A percentile compares a stretch with the other conserved stretches of the same genome.
These are phyloP conservation scores for Bipolaris oryzae DNA, from an alignment of 2,329 filamentous ascomycete genomes.

Conservation along the genomic window DNA sequence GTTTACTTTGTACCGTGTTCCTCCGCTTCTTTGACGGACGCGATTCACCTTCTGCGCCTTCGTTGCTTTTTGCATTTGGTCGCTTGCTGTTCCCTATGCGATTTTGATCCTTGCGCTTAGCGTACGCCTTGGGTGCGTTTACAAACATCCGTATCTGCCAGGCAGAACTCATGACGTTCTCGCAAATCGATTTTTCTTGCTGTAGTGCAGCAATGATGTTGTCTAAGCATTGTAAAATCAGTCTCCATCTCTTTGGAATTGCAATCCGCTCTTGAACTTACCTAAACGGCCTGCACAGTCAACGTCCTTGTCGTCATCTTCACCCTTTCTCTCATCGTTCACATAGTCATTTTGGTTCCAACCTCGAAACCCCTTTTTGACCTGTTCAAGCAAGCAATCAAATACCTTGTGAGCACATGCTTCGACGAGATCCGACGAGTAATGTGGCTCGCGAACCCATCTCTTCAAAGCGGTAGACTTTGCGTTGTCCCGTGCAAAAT, in stretches of 20 bases:
- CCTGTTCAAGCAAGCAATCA: conserved; percentile 40
- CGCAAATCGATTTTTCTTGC: conserved; percentile 46
- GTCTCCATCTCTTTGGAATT: neutral
- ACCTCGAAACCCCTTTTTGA: conserved; percentile 40
- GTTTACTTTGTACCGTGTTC: conserved; percentile 4
- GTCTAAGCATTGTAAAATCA: conserved; percentile 4
- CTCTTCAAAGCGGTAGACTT: conserved; percentile 42
- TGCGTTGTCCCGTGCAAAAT: conserved; percentile 39
- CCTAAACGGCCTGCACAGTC: conserved; percentile 36
- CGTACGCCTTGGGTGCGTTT: conserved; percentile 44
- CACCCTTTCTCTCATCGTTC: conserved; percentile 43
- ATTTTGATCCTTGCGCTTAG: conserved; percentile 42
- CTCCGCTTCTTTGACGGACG: conserved; percentile 19
- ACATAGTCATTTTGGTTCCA: conserved; percentile 47
- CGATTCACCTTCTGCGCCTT: conserved; percentile 4
- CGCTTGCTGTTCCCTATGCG: conserved; percentile 45
- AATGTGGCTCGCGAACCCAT: conserved; percentile 41
- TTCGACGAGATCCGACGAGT: conserved; percentile 38
- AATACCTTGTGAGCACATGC: conserved; percentile 44
- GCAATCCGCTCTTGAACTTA: neutral
- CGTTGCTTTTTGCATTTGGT: conserved; percentile 26
- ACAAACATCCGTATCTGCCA: conserved; percentile 48
- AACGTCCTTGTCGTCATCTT: conserved; percentile 41
- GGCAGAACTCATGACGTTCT: conserved; percentile 45
- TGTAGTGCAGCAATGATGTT: conserved; percentile 40